Evolutionary conservation across 257 asterid species (phyloP), one percentile per base, ranked within the genome.

Genomic region (Scutellaria baicalensis): DNA sequence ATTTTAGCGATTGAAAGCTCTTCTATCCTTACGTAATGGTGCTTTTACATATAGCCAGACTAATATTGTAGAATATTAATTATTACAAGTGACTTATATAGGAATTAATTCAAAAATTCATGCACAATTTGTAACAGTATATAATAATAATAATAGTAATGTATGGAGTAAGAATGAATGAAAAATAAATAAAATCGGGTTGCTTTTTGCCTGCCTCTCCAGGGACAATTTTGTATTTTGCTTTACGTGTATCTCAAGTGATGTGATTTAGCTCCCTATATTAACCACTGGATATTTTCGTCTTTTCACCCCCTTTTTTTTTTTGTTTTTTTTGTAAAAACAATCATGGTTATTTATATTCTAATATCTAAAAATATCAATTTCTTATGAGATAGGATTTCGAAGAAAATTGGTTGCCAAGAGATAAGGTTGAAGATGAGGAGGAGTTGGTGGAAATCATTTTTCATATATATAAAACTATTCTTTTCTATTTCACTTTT

Each of bases 171-270:
- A n/a, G 36, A 67, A 50, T 63, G 2, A 27, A 27, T 68, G 16
- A 63, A 47, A 58, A 52, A 38, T 63, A 49, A 48, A 56, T 20
- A 21, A 27, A 66, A 55, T 75, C 64, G 89, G 84, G 72, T 87
- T 87, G 91, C 95, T 78, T 88, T 85, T 71, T 90, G 91, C 89
- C 91, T 78, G 82, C 86, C 68, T 11, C 77, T 66, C 31, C 36
- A 45, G 84, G 79, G 91, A 88, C 96, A 88, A 77, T 55, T 66
- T 60, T 68, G 56, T 42, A 70, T 66, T 74, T 36, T 71, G 78
- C 93, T 88, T 88, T 90, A 83, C 91, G 92, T 88, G 79, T 75
- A 61, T 84, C 83, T 78, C 79, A 85, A 85, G 92, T 80, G 33
- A 27, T 2, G 33, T 27, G 77, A 82, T 43, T 20, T 42, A 17